Conservation (phyloP, 1,139 yeast genomes). For the Candida tropicalis region DNA sequence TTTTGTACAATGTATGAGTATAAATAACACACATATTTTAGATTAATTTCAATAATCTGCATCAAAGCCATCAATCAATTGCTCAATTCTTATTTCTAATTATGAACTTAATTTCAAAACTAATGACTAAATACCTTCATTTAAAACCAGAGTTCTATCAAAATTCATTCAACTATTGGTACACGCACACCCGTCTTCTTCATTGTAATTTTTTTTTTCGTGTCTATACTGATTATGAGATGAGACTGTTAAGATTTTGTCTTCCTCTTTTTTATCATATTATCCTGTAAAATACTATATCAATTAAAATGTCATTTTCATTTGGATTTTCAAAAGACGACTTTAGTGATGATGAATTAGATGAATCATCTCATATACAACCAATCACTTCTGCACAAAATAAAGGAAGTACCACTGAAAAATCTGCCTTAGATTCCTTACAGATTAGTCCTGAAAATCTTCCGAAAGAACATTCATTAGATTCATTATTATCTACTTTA, state of each 20-base stretch:
- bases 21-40: too few relatives aligned
- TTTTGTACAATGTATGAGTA: too few relatives aligned
- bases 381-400: neutral
- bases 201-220: neutral
- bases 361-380: slow-evolving; percentile 6
- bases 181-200: neutral
- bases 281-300: too few relatives aligned
- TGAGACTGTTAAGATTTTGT: neutral
- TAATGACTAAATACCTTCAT: too few relatives aligned
- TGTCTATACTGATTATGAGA: neutral
- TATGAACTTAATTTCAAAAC: too few relatives aligned
- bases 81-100: too few relatives aligned
- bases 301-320: slow-evolving; percentile 46
- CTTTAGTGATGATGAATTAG: slow-evolving; percentile 20
- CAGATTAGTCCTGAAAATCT: slow-evolving; percentile 21
- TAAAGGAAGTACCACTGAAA: neutral
- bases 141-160: too few relatives aligned
- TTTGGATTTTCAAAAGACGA: slow-evolving; percentile 58
- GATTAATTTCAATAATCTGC: too few relatives aligned
- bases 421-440: slow-evolving; percentile 35
- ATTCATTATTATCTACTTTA: slow-evolving; percentile 38
- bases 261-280: too few relatives aligned
- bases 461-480: slow-evolving; percentile 40
- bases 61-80: too few relatives aligned
- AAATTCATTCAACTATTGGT: neutral